Evolutionary conservation across 2,329 filamentous ascomycete species (phyloP), one percentile per base, ranked within the genome.

Genomic region (Emydomyces testavorans): DNA sequence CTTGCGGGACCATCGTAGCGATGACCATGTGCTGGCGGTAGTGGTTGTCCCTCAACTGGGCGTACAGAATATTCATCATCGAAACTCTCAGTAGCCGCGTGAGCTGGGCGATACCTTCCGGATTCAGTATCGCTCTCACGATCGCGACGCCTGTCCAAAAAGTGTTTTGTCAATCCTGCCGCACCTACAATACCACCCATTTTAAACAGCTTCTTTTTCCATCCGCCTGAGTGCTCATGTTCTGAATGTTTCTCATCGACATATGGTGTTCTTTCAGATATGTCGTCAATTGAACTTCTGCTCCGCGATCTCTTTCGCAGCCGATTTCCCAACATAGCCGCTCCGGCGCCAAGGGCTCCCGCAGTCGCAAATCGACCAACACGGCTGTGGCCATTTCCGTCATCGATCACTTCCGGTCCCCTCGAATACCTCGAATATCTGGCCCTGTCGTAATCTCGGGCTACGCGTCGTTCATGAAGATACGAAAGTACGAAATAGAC

Each of bases 401-500:
- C 69, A 52, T 71, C 68, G 6, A 71, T 68, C 16, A 71, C 70
- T 5, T 78, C 75, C 13, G 73, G 75, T 4, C 68, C 68, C 1
- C 66, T 66, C 24, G 68, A 65, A 29, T 79, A 80, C 1, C 66
- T 66, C 24, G 68, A 65, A 29, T 79, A 80, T 43, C 80, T 76
- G 28, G 77, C 76, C 29, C 77, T 77, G 54, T 76, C 69, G 56
- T 78, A 76, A 36, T 78, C 71, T 54, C 75, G 74, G 51, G 64
- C 68, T 67, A 59, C 70, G 60, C 61, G 74, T 56, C 59, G 77
- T 65, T 67, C 79, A 65, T 68, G 81, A 64, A 78, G 72, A 64
- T 85, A 93, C 54, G 82, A 83, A 28, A 94, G 71, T 48, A 90
- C 71, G 58, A 96, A 93, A 65, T 88, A 95, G 11, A 79, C 54